A percentile compares a stretch with the other conserved stretches of the same genome.
phyloP scores from a whole-genome alignment of 2,329 filamentous ascomycete species.

The Metarhizium robertsii region DNA sequence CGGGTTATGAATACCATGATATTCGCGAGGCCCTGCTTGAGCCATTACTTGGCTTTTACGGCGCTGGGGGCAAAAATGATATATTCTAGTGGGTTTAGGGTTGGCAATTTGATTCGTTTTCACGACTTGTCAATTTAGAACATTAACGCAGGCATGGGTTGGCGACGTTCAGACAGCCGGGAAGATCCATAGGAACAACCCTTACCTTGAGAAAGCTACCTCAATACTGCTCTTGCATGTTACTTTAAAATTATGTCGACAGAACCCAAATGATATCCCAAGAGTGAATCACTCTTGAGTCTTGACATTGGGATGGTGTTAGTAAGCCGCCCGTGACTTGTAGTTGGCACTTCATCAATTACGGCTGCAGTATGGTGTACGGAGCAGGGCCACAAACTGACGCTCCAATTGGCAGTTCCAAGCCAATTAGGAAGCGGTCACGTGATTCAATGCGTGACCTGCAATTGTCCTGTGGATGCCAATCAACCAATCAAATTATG shows the following conservation, averaged over 20 bases:
- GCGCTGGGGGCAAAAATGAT: not conserved
- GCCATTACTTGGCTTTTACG: constrained; percentile 2
- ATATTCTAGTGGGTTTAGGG: not conserved
- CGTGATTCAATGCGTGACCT: constrained; percentile 13
- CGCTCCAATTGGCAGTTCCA: no score
- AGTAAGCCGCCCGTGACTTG: no score
- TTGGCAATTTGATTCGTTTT: not conserved
- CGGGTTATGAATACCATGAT: not conserved
- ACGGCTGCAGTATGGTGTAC: no score
- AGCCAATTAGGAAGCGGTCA: not conserved
- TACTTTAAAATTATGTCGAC: no score
- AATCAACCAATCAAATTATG: constrained; percentile 35
- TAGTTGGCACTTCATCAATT: no score
- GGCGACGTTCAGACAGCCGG: not conserved
- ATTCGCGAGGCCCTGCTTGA: constrained; percentile 5
- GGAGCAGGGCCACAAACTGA: no score
- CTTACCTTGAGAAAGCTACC: not conserved
- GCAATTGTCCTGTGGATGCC: not conserved
- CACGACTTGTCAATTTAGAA: not conserved
- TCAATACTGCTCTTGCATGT: no score
- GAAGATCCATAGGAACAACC: not conserved
- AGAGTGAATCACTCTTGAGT: no score
- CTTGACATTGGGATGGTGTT: no score
- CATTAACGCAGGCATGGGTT: not conserved
- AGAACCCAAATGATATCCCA: no score